phyloP scores from a whole-genome alignment of 345 rosid species.

The Passiflora organensis region DNA sequence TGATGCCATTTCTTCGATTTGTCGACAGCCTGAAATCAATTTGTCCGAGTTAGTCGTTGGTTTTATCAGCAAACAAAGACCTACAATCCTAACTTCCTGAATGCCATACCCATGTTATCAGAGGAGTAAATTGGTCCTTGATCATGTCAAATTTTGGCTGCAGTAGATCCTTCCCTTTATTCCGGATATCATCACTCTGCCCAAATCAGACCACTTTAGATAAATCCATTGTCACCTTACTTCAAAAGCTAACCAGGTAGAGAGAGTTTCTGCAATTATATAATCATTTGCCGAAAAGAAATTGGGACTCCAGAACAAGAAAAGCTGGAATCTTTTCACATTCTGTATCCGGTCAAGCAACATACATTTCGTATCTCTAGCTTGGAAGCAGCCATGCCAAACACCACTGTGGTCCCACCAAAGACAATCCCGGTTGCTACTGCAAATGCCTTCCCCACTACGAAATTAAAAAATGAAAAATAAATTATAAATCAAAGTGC shows the following conservation, averaged over 20 bases:
- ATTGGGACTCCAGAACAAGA: no score
- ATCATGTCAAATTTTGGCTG: slow-evolving; percentile 56
- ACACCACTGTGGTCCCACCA: slow-evolving; percentile 59
- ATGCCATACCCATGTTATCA: slow-evolving; percentile 63
- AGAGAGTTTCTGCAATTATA: no score
- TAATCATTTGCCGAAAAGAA: no score
- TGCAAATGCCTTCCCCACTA: slow-evolving; percentile 87
- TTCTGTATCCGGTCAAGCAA: neutral
- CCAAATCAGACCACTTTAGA: neutral
- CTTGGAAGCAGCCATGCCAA: slow-evolving; percentile 58
- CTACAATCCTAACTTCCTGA: neutral
- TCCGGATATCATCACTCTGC: slow-evolving; percentile 58
- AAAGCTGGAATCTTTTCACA: no score
- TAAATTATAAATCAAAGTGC: neutral
- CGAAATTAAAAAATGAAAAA: slow-evolving; percentile 2
- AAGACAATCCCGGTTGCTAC: slow-evolving; percentile 66
- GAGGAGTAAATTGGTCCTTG: slow-evolving; percentile 53
- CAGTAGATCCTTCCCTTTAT: slow-evolving; percentile 52
- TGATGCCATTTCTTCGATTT: slow-evolving; percentile 69
- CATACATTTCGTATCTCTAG: slow-evolving; percentile 61
- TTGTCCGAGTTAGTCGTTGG: slow-evolving; percentile 1
- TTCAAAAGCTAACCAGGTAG: neutral
- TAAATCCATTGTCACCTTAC: neutral
- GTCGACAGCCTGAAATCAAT: slow-evolving; percentile 45
- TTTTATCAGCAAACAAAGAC: no score